Evolutionary conservation across 805 yeast species (phyloP), one percentile per base, ranked within the genome.

Genomic region (Metschnikowia chrysomelidarum): DNA sequence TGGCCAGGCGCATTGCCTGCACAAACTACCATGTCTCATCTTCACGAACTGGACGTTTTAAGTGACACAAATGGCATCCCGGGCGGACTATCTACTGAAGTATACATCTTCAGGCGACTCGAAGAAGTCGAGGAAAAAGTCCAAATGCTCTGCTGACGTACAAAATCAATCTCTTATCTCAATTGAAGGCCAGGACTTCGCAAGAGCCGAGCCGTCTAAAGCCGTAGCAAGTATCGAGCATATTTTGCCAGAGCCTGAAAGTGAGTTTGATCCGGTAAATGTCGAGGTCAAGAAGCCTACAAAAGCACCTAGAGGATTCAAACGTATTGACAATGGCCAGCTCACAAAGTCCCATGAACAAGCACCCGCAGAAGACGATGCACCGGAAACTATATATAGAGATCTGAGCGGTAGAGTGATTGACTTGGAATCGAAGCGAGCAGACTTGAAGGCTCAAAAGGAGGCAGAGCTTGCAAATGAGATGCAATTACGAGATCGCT

Each of bases 361-460:
- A 13, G 21, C 17, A n/a, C 31, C 12, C 10, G 36, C 5, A 19
- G 14, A 4, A 26, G 25, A 12, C 24, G 29, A 41, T 19, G 14
- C 43, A 33, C 37, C 47, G 82, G 5, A 51, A 44, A 54, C 67
- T 45, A 56, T 64, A 72, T 22, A 68, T 75, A 1, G 79, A 75
- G 28, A 62, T 57, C 15, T 49, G 51, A 39, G 50, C 57, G 34
- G 43, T 29, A 15, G 69, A 64, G 13, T 48, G 28, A 51, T 66
- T 8, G 58, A 62, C 34, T 55, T 48, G 11, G 33, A 44, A 4
- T 35, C 24, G 17, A 39, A 39, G 19, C 14, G 43, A 5, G 32
- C 13, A 2, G 43, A 47, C 17, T 9, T 47, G 2, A 20, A 57
- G 27, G 46, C 46, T 4, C 41, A 34, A 25, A 40, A 34, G 18